Percentiles rank a stretch among this genome's conserved stretches.
These are phyloP conservation scores for Quercus ilex DNA, from an alignment of 306 rosid genomes.

Conservation along the genomic window DNA sequence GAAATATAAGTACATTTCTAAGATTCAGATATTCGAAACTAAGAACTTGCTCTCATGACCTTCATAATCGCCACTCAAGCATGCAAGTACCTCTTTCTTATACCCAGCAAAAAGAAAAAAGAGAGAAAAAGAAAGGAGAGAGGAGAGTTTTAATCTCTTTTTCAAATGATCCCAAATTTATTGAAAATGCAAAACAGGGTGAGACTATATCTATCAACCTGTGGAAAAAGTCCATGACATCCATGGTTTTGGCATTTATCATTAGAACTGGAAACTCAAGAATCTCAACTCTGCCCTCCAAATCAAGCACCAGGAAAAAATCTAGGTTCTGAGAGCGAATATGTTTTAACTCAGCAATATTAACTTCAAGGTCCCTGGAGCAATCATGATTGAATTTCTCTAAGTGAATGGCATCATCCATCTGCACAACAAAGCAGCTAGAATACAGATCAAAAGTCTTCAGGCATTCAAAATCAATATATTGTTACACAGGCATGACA, in stretches of 20 bases:
- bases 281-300: constrained; percentile 95
- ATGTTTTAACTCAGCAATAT: constrained; percentile 32
- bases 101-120: neutral
- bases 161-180: neutral
- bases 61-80: neutral
- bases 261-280: constrained; percentile 90
- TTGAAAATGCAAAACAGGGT: neutral
- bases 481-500: constrained; percentile 3
- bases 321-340: constrained; percentile 55
- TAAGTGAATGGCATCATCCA: constrained; percentile 73
- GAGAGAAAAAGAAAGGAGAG: neutral
- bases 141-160: neutral
- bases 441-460: constrained; percentile 2
- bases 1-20: neutral
- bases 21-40: neutral
- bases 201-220: constrained; percentile 42
- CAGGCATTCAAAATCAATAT: constrained; percentile 9
- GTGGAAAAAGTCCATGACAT: constrained; percentile 80
- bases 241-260: constrained; percentile 66
- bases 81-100: neutral
- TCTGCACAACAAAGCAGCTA: constrained; percentile 43
- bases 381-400: constrained; percentile 78
- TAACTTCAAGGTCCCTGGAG: constrained; percentile 69
- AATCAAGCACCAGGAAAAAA: constrained; percentile 91
- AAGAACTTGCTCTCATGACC: neutral